Percentiles rank a stretch among this genome's conserved stretches.
Evolutionary conservation across 1,284 basidiomycete species (phyloP).

Genomic region (Lentinus polychrous): DNA sequence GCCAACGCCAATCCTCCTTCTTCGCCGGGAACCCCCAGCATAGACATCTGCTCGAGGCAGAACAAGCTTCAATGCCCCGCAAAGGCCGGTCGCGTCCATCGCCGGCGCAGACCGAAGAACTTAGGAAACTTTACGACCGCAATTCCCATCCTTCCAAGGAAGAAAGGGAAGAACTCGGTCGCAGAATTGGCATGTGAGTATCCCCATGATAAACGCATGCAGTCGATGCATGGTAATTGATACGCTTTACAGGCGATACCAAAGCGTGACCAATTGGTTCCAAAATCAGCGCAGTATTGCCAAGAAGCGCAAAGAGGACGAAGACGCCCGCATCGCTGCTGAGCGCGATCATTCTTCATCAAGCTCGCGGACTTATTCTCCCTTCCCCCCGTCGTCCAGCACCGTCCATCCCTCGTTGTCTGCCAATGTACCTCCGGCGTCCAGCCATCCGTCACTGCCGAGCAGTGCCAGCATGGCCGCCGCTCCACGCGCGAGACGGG

Average conservation of each 20-base stretch:
- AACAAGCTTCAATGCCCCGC: constrained; percentile 35
- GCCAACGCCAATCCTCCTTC: constrained; percentile 32
- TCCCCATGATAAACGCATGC: constrained; percentile 12
- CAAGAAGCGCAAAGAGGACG: constrained; percentile 56
- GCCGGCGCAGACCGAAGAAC: constrained; percentile 56
- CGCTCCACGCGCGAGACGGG: constrained; percentile 17
- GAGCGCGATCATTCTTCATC: constrained; percentile 15
- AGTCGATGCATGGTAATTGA: constrained; percentile 7
- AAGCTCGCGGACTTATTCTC: constrained; percentile 36
- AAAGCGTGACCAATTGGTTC: constrained; percentile 78
- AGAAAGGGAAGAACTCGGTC: constrained; percentile 54
- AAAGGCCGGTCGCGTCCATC: constrained; percentile 58
- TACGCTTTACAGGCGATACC: constrained; percentile 50
- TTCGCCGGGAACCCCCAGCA: constrained; percentile 41
- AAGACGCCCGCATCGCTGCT: constrained; percentile 16
- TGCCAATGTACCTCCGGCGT: constrained; percentile 20
- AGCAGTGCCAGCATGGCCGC: constrained; percentile 6
- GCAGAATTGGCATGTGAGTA: constrained; percentile 66
- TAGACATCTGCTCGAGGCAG: constrained; percentile 38
- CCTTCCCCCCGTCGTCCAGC: constrained; percentile 31
- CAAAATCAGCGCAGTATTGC: constrained; percentile 74
- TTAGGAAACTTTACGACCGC: constrained; percentile 52
- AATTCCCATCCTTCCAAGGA: constrained; percentile 63
- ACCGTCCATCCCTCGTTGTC: constrained; percentile 22
- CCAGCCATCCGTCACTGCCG: constrained; percentile 20